A percentile compares a stretch with the other conserved stretches of the same genome.
Evolutionary conservation across 2,329 filamentous ascomycete species (phyloP).

Genomic region (Calonectria hawksworthii): DNA sequence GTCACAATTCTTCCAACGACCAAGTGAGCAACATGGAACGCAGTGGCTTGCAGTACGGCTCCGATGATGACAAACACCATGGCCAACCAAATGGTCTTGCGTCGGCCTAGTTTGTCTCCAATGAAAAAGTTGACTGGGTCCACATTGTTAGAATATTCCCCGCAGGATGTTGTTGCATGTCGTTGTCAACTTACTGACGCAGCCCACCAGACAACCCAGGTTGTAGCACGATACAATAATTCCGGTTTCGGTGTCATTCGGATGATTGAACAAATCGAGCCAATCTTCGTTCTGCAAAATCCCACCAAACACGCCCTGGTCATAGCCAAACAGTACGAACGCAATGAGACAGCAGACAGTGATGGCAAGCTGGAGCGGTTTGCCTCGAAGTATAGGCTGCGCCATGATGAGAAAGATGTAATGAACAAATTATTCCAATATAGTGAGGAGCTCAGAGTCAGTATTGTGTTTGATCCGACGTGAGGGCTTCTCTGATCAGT

Average conservation of each 20-base stretch:
- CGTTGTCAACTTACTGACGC: neutral
- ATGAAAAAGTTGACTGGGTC: slow-evolving; percentile 44
- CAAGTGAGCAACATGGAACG: slow-evolving; percentile 59
- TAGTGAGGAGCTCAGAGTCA: neutral
- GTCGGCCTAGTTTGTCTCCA: slow-evolving; percentile 64
- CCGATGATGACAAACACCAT: slow-evolving; percentile 70
- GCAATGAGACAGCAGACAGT: neutral
- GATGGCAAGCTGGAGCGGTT: neutral
- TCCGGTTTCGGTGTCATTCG: slow-evolving; percentile 53
- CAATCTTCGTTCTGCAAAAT: slow-evolving; percentile 61
- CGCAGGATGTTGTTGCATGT: neutral
- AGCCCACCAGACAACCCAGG: slow-evolving; percentile 55
- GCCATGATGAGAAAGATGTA: neutral
- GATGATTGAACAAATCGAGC: slow-evolving; percentile 54
- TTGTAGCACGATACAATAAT: slow-evolving; percentile 60
- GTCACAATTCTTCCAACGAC: slow-evolving; percentile 64
- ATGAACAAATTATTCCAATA: neutral
- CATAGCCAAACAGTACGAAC: slow-evolving; percentile 57
- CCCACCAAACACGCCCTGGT: slow-evolving; percentile 61
- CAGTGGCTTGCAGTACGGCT: slow-evolving; percentile 68
- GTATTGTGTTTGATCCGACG: neutral
- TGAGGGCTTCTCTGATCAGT: neutral
- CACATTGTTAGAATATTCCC: neutral
- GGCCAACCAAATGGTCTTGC: slow-evolving; percentile 68
- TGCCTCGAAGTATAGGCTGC: neutral